Evolutionary conservation across 2,329 filamentous ascomycete species (phyloP), one percentile per base, ranked within the genome.

Genomic region (Cytospora paraplurivora): DNA sequence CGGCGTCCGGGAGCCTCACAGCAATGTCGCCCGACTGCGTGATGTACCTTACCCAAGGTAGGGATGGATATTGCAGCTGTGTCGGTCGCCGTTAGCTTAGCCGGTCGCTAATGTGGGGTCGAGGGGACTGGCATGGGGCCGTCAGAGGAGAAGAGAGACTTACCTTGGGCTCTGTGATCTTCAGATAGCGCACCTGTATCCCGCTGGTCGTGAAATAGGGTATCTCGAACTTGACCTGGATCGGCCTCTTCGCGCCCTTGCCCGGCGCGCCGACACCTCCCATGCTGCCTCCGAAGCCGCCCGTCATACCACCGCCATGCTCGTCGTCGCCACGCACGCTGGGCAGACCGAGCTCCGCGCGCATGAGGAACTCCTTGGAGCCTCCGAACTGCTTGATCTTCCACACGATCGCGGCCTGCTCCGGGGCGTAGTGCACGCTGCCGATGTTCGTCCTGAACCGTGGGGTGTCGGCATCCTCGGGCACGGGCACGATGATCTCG

Each of bases 121-220:
- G 41, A 60, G 10, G 63, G 35, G 51, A 21, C 12, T 59, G 44
- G 41, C 3, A 49, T 13, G n/a, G n/a, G n/a, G 8, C 10, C 15
- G 27, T 4, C n/a, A 11, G 7, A n/a, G 3, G 50, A 19, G 6
- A 7, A 1, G 12, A 13, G 8, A 21, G 32, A 77, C 86, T 72
- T 81, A 97, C 94, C 92, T 99, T 99, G 54, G 95, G 95, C 79
- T 99, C 95, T 68, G 96, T 98, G 73, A 99, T 99, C 85, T 99
- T 99, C 76, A 99, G 79, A 77, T 99, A 99, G 72, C 95, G 87
- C 72, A 99, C 95, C 78, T 99, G 96, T 70, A 99, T 99, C 68
- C 95, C 95, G 79, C 91, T 96, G 3, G 96, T 99, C n/a, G 95
- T 99, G 76, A 99, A 99, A 79, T 99, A 99, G n/a, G 95, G 95